Evolutionary conservation across 2,329 filamentous ascomycete species (phyloP).

Genomic region (Cladosporium sp.): DNA sequence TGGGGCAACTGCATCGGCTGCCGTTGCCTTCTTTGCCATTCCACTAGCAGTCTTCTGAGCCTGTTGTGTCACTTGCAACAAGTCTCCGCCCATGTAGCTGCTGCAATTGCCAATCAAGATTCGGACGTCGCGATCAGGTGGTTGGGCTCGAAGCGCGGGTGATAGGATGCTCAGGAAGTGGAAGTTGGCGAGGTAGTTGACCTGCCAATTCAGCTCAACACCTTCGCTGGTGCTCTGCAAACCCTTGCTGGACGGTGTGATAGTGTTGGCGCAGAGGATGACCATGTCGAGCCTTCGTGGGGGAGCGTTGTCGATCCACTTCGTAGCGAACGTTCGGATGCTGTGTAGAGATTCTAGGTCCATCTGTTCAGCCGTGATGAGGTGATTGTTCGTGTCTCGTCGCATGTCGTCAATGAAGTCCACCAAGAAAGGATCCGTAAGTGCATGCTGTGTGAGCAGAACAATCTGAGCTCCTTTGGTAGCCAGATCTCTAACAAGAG

Average conservation of each 20-base stretch:
- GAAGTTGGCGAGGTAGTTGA: conserved; percentile 95
- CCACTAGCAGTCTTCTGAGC: conserved; percentile 50
- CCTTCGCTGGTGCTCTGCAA: conserved; percentile 66
- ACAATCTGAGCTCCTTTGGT: conserved; percentile 82
- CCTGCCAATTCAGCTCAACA: conserved; percentile 84
- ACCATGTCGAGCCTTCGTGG: conserved; percentile 87
- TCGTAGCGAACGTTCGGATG: conserved; percentile 88
- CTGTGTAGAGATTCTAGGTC: conserved; percentile 86
- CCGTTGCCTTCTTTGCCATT: conserved; percentile 47
- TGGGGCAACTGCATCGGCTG: conserved; percentile 17
- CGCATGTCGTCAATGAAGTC: conserved; percentile 92
- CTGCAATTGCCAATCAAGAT: conserved; percentile 84
- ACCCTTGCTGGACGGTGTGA: conserved; percentile 64
- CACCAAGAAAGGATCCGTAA: conserved; percentile 80
- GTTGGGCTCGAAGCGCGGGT: conserved; percentile 85
- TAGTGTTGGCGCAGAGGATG: conserved; percentile 76
- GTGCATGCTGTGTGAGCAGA: conserved; percentile 77
- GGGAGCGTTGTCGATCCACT: conserved; percentile 95
- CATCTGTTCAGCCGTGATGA: conserved; percentile 94
- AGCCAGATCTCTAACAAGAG: conserved; percentile 70
- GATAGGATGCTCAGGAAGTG: conserved; percentile 88
- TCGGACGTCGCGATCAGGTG: conserved; percentile 87
- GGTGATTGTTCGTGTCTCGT: conserved; percentile 68
- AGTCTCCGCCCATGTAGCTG: conserved; percentile 75
- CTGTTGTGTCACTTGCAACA: conserved; percentile 51